A percentile compares a stretch with the other conserved stretches of the same genome.
phyloP scores from a whole-genome alignment of 2,329 filamentous ascomycete genomes.

The Verticillium nubilum region DNA sequence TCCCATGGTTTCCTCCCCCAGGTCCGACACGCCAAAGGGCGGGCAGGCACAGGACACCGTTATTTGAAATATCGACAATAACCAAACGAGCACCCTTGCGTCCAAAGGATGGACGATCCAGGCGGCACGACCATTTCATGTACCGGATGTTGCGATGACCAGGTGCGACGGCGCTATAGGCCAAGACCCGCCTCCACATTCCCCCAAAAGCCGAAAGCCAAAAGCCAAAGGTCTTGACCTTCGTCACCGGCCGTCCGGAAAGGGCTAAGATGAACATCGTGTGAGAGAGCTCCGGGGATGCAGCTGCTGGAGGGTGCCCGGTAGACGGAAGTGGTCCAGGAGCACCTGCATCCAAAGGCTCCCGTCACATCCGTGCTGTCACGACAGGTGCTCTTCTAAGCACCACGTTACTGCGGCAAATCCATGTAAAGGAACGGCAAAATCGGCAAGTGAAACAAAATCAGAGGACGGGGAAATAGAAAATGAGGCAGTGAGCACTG shows the following conservation, averaged over 20 bases:
- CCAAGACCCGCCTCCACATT: background rate
- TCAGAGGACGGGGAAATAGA: no score
- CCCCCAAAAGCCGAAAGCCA: constrained; percentile 1
- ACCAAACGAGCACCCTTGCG: background rate
- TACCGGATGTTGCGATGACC: background rate
- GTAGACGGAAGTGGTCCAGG: no score
- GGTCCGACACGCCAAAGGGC: background rate
- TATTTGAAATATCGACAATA: background rate
- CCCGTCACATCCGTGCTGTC: no score
- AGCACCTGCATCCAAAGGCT: no score
- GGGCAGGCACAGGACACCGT: background rate
- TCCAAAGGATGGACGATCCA: background rate
- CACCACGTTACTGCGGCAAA: no score
- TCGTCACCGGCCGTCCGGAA: constrained; percentile 11
- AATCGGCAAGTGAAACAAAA: no score
- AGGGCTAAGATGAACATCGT: constrained; percentile 4
- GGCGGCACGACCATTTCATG: background rate
- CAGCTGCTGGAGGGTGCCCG: background rate
- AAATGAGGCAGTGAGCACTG: background rate
- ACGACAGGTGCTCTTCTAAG: no score
- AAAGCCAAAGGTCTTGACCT: constrained; percentile 4
- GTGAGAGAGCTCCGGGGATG: background rate
- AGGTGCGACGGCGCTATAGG: background rate
- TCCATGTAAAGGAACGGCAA: no score
- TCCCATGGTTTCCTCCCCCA: background rate